Evolutionary conservation across 2,329 filamentous ascomycete species (phyloP), one percentile per base, ranked within the genome.

Genomic region (Penicillium crustosum): DNA sequence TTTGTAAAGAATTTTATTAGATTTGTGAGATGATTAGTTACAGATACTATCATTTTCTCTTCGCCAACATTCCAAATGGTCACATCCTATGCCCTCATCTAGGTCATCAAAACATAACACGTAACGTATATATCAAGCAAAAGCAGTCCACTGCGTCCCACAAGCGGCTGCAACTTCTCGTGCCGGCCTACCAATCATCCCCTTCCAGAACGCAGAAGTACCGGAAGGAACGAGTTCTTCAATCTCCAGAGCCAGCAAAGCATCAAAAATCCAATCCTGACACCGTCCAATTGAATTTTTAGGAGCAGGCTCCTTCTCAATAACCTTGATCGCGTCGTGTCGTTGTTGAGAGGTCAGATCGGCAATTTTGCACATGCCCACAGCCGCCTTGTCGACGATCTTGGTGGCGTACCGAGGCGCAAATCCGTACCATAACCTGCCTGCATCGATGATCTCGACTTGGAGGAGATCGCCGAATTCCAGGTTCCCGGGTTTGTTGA

Each of bases 261-360:
- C 58, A 49, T 64, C 63, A 52, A 68, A 66, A 19, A 63, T 55
- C 66, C 67, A 69, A 53, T 70, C 64, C 57, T 70, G 68, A 35
- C 66, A 68, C 29, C 59, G 60, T 17, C 51, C 52, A 27, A 21
- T 53, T 7, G 65, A 64, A 53, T 70, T 59, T 33, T 53, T 59
- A 1, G 68, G 66, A 4, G 66, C 62, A 15, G 57, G 54, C 42
- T 65, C 63, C 10, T 53, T 52, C 17, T 56, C 57, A 6, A 70
- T 64, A 4, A 68, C 47, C 36, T 54, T 48, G 9, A 68, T 65
- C 1, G 53, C 66, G 19, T 60, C 54, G 39, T 49, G 55, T 4
- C 65, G 61, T 48, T 68, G 62, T 27, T 61, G 52, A 3, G 55
- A 51, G 12, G 44, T 59, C 27, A 69, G 39, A 33, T 57, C 55